Evolutionary conservation across 768 basidiomycete species (phyloP), one percentile per base, ranked within the genome.

Genomic region (Leccinum arenicola): DNA sequence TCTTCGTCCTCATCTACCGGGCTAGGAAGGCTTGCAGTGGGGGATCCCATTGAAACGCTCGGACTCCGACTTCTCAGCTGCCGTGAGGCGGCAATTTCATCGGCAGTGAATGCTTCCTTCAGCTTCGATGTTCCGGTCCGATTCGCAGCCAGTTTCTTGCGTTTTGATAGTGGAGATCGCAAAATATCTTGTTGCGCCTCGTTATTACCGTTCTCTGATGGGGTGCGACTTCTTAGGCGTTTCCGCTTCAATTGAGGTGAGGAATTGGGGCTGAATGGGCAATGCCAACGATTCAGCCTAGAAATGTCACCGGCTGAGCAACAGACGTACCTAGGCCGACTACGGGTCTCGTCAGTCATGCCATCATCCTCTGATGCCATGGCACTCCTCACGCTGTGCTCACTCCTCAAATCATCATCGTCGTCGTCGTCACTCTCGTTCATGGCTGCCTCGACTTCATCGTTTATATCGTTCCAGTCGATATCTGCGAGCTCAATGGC

Each of bases 391-490:
- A 76, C 77, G 57, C 74, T 82, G 66, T 50, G 70, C 62, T 67
- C 75, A 61, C 70, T 77, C 68, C 66, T 73, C 53, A 64, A 59
- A 56, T 77, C 77, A 35, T 76, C 58, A 56, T 77, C 77, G 31
- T 76, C 74, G 10, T 73, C 75, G 55, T 88, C 87, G 60, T 89
- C 86, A 62, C 86, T 86, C 77, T 91, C 89, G 61, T 86, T 87
- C 84, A 95, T 85, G 40, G 90, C 88, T 47, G 87, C 93, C 61
- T 93, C 91, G 36, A 95, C 87, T 68, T 95, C 95, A 59, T 88
- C 84, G 68, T 91, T 90, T 64, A 92, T 87, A 64, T 86, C 87
- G 64, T 86, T 84, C 88, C 92, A 93, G 70, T 93, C 81, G 57
- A 92, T 85, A 50, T 84, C 84, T 58, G 75, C 79, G 58, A 87